Evolutionary conservation across 2,329 filamentous ascomycete species (phyloP).

Genomic region (Aureobasidium mangrovei): DNA sequence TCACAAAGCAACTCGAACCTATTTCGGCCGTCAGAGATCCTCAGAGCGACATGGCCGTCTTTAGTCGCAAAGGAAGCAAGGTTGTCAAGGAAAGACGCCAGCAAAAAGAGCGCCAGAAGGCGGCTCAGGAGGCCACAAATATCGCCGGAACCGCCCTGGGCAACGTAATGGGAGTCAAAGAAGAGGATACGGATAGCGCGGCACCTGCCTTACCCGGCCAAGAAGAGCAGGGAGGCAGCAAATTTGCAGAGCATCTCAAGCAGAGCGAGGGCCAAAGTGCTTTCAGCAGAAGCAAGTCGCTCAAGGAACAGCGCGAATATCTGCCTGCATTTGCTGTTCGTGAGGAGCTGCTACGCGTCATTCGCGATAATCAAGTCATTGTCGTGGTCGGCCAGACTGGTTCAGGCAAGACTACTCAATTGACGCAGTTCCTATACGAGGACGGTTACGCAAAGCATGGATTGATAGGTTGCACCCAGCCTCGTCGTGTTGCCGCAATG

Average conservation of each 20-base stretch:
- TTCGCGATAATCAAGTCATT: constrained; percentile 92
- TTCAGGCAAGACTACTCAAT: constrained; percentile 93
- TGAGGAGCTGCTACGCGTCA: constrained; percentile 83
- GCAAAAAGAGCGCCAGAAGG: constrained; percentile 85
- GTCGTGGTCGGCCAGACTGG: constrained; percentile 97
- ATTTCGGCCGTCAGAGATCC: constrained; percentile 86
- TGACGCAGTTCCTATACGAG: constrained; percentile 93
- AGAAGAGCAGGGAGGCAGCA: constrained; percentile 53
- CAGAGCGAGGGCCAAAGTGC: constrained; percentile 65
- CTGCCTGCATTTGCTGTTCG: constrained; percentile 92
- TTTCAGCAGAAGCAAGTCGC: constrained; percentile 85
- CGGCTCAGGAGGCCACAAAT: constrained; percentile 90
- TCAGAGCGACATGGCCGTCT: constrained; percentile 98
- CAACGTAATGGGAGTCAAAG: constrained; percentile 92
- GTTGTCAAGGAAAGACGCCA: constrained; percentile 87
- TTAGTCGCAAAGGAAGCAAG: constrained; percentile 87
- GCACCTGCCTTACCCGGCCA: constrained; percentile 56
- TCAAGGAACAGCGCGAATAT: constrained; percentile 86
- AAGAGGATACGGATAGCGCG: constrained; percentile 81
- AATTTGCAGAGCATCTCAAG: constrained; percentile 86
- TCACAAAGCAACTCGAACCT: constrained; percentile 94
- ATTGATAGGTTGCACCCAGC: constrained; percentile 94
- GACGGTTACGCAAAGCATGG: constrained; percentile 83
- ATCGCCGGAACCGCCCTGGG: constrained; percentile 85
- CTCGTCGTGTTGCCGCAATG: constrained; percentile 94